These are phyloP conservation scores for Kodamaea arcana DNA, from an alignment of 1,139 yeast species.

Conservation along the genomic window DNA sequence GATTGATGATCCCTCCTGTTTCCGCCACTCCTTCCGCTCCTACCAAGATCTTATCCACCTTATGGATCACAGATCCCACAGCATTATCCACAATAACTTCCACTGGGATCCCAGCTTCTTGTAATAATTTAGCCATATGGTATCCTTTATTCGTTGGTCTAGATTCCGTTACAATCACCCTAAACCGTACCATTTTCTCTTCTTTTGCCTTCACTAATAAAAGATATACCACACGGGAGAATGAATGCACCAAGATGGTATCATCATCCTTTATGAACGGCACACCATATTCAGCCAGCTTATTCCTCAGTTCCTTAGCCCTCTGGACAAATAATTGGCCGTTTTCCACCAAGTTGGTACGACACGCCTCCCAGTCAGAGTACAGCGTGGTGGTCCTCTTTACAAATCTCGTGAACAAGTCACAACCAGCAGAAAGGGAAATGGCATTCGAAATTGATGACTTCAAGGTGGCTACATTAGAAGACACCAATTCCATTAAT, in stretches of 20 bases:
- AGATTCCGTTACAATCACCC: conserved; percentile 90
- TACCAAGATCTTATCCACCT: conserved; percentile 87
- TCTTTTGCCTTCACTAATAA: conserved; percentile 71
- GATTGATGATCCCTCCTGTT: conserved; percentile 96
- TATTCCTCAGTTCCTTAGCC: conserved; percentile 85
- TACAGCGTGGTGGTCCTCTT: conserved; percentile 82
- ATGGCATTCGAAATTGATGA: conserved; percentile 83
- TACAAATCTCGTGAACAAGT: conserved; percentile 90
- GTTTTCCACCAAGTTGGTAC: conserved; percentile 81
- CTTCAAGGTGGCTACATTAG: conserved; percentile 72
- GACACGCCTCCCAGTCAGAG: conserved; percentile 96
- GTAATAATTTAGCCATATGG: conserved; percentile 65
- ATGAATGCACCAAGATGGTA: conserved; percentile 83
- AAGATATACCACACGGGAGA: conserved; percentile 83
- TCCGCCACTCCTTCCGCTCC: conserved; percentile 99
- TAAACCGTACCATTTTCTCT: conserved; percentile 68
- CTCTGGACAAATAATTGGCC: conserved; percentile 89
- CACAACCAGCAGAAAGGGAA: conserved; percentile 95
- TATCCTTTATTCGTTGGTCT: conserved; percentile 82
- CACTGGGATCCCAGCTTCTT: conserved; percentile 83
- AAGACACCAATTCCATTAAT: conserved; percentile 72
- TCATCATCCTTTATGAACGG: conserved; percentile 94
- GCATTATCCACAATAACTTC: conserved; percentile 84
- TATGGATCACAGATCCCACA: conserved; percentile 88
- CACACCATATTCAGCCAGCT: conserved; percentile 83